Base-by-base conservation (phyloP, 2,329 filamentous ascomycete species). In the Fusarium sp. region DNA sequence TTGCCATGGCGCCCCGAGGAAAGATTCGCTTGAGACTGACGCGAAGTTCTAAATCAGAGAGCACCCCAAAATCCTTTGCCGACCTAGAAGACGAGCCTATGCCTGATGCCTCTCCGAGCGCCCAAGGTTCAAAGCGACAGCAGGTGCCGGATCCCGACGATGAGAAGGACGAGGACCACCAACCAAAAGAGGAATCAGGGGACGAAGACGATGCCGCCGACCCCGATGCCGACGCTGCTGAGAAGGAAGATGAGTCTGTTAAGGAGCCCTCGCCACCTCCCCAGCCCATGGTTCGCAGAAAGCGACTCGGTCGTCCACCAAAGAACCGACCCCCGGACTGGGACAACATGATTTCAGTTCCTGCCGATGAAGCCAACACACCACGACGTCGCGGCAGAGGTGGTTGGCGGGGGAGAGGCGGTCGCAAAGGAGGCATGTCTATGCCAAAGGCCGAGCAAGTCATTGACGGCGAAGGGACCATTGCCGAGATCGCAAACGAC, bases 391-490 rank as follows among this genome's bases (percentile, higher is more conserved):
- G 89, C 58, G 90, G 90, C 5, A 89, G 91, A 22, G 90, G 89
- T 46, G 91, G 93, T 65, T 94, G 94, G 90, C 83, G 88, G 62
- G 86, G 88, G 11, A 85, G 88, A 7, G 93, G 83, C 80, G 93
- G 82, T 73, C 91, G 83, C 67, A 88, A 87, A 75, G 90, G 92
- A 60, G 91, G 90, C 41, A 88, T 90, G 7, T 88, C 90, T 16
- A 90, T 91, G 41, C 93, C 94, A 76, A 90, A 93, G 51, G 93
- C 91, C 3, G 90, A 94, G 76, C 92, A 97, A 66, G 90, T 94
- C 8, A 91, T 97, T 65, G 96, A 98, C 80, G 97, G 97, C 77
- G 94, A 98, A 75, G 96, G 96, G 54, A 97, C 94, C 62, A 90
- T 94, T 81, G 91, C 95, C 82, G 92, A 96, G 76, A 95, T 99